phyloP scores from a whole-genome alignment of 768 basidiomycete species.

The Piloderma croceum region DNA sequence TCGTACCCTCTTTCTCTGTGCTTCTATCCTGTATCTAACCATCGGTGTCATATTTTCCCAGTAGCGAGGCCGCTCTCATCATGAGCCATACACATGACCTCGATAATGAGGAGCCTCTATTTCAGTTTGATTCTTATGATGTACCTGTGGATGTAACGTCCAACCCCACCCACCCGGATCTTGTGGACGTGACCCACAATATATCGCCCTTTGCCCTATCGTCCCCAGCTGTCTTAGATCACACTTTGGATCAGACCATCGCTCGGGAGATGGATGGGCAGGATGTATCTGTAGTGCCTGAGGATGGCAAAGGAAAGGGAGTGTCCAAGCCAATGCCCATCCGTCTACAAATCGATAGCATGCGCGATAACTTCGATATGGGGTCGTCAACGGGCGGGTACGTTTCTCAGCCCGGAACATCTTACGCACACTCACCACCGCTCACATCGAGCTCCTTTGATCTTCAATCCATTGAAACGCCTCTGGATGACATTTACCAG shows the following conservation, averaged over 20 bases:
- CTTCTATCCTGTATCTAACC: too few species aligned
- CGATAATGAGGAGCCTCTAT: slow-evolving; percentile 51
- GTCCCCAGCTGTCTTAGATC: not conserved
- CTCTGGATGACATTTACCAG: slow-evolving; percentile 5
- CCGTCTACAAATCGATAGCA: slow-evolving; percentile 24
- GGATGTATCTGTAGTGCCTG: slow-evolving; percentile 8
- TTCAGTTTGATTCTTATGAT: slow-evolving; percentile 47
- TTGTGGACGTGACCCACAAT: slow-evolving; percentile 3
- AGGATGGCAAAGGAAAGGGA: slow-evolving; percentile 49
- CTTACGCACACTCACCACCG: slow-evolving; percentile 1
- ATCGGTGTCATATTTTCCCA: not conserved
- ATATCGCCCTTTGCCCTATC: slow-evolving; percentile 6
- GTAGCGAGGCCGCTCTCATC: slow-evolving; percentile 17
- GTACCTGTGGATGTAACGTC: not conserved
- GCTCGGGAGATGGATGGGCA: slow-evolving; percentile 7
- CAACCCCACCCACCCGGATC: slow-evolving; percentile 1
- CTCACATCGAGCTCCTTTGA: slow-evolving; percentile 6
- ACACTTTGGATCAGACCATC: slow-evolving; percentile 10
- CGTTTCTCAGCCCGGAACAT: not conserved
- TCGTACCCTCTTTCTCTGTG: slow-evolving; percentile 12
- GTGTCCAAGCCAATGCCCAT: slow-evolving; percentile 51
- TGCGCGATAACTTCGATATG: slow-evolving; percentile 32
- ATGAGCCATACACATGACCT: slow-evolving; percentile 38
- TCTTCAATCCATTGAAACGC: slow-evolving; percentile 1
- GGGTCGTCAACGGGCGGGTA: slow-evolving; percentile 9